A percentile compares a stretch with the other conserved stretches of the same genome.
These are phyloP conservation scores for Viola pubescens DNA, from an alignment of 441 rosid genomes.

Conservation along the genomic window DNA sequence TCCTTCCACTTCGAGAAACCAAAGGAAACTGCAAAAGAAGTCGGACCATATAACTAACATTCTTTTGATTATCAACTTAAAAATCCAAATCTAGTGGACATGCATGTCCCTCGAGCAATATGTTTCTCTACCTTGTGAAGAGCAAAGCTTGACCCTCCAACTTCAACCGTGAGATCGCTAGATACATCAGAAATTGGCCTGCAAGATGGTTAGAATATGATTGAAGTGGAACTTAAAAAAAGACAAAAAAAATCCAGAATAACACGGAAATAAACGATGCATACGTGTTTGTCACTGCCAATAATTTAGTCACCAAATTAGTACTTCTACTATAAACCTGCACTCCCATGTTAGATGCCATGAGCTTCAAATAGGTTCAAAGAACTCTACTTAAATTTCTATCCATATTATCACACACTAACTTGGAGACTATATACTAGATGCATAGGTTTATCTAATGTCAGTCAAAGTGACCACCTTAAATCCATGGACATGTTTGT, in stretches of 20 bases:
- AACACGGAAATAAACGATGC: conserved; percentile 17
- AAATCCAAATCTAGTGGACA: background rate
- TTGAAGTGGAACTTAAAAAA: conserved; percentile 15
- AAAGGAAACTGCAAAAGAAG: conserved; percentile 63
- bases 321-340: conserved; percentile 26
- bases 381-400: conserved; percentile 1
- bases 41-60: conserved; percentile 7
- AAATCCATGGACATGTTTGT: conserved; percentile 11
- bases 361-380: conserved; percentile 12
- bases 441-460: too few species aligned
- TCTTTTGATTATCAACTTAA: background rate
- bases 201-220: conserved; percentile 26
- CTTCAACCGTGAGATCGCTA: conserved; percentile 80
- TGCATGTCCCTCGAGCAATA: background rate
- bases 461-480: conserved; percentile 9
- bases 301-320: conserved; percentile 26
- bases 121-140: conserved; percentile 68
- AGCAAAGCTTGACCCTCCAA: conserved; percentile 77
- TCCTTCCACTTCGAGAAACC: conserved; percentile 79
- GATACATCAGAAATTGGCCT: conserved; percentile 97
- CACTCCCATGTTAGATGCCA: conserved; percentile 24
- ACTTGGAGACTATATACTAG: background rate
- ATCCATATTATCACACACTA: background rate
- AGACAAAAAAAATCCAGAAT: conserved; percentile 17
- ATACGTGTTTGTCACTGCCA: conserved; percentile 40